These are phyloP conservation scores for Monsonia emarginata DNA, from an alignment of 441 rosid genomes.

Conservation along the genomic window DNA sequence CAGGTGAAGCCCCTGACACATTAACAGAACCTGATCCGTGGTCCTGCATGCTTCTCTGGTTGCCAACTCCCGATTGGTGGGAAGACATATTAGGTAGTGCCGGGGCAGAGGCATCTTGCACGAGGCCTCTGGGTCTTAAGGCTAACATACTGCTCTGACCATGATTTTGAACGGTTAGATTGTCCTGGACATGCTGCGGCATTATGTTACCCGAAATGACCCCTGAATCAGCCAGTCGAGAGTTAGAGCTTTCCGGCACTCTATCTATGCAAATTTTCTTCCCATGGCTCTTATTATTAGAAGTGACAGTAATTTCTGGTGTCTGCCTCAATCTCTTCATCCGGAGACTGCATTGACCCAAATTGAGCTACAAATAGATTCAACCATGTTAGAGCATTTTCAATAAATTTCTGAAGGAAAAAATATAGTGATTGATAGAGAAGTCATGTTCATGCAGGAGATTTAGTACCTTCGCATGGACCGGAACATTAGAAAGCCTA, in stretches of 20 bases:
- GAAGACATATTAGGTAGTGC: constrained; percentile 41
- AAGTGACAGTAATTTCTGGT: constrained; percentile 50
- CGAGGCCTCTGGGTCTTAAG: constrained; percentile 42
- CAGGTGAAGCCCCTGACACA: constrained; percentile 47
- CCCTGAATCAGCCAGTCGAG: constrained; percentile 39
- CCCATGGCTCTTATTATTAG: constrained; percentile 55
- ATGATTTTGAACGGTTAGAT: constrained; percentile 42
- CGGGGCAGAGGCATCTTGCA: constrained; percentile 42
- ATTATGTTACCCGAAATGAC: constrained; percentile 38
- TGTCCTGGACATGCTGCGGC: constrained; percentile 49
- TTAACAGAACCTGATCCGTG: too few species aligned
- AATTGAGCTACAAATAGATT: constrained; percentile 53
- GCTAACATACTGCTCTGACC: constrained; percentile 36
- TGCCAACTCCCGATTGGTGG: too few species aligned
- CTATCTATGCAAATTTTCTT: constrained; percentile 71
- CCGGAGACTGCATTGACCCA: constrained; percentile 46
- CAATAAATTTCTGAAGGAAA: background rate
- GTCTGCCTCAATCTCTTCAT: constrained; percentile 65
- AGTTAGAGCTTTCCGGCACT: constrained; percentile 56
- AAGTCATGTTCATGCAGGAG: background rate
- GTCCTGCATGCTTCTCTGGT: too few species aligned
- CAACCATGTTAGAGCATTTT: constrained; percentile 13
- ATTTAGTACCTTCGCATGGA: constrained; percentile 45
- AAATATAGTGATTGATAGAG: background rate
- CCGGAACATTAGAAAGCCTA: constrained; percentile 49